These are phyloP conservation scores for Arthonia radiata DNA, from an alignment of 495 filamentous ascomycete genomes.

Conservation along the genomic window DNA sequence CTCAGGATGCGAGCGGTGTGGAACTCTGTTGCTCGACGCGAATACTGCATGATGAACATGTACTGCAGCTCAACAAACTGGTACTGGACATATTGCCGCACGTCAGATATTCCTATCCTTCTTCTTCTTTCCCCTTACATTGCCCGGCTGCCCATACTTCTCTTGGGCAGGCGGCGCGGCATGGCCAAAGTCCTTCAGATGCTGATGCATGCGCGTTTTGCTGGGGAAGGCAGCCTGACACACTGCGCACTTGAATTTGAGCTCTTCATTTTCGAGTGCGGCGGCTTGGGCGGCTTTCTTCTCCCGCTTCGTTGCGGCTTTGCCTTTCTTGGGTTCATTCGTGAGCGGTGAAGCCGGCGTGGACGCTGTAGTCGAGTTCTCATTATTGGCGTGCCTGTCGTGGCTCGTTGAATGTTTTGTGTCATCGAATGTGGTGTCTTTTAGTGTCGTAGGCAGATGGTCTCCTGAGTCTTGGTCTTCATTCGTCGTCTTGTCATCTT, in stretches of 20 bases:
- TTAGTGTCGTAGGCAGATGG: conserved; percentile 1
- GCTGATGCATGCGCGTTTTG: conserved; percentile 45
- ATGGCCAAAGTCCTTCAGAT: conserved; percentile 40
- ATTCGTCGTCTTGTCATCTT: background rate
- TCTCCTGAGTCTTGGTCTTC: background rate
- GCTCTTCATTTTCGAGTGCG: conserved; percentile 11
- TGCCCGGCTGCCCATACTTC: too few species aligned
- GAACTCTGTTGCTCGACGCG: too few species aligned
- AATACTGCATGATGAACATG: too few species aligned
- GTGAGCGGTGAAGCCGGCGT: conserved; percentile 3
- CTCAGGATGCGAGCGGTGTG: too few species aligned
- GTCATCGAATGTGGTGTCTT: conserved; percentile 1
- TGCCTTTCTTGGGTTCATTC: conserved; percentile 35
- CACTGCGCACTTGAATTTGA: conserved; percentile 27
- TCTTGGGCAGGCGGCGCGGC: too few species aligned
- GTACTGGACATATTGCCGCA: too few species aligned
- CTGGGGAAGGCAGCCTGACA: conserved; percentile 40
- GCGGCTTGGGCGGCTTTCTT: conserved; percentile 49
- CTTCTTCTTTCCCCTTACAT: too few species aligned
- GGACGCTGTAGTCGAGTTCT: background rate
- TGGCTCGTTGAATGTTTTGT: conserved; percentile 2
- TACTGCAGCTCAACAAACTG: too few species aligned
- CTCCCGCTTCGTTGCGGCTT: conserved; percentile 68
- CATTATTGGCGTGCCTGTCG: conserved; percentile 1
- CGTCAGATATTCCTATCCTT: too few species aligned